Percentiles rank a stretch among this genome's conserved stretches.
These are phyloP conservation scores for Podosphaera leucotricha DNA, from an alignment of 2,329 filamentous ascomycete genomes.

Conservation along the genomic window DNA sequence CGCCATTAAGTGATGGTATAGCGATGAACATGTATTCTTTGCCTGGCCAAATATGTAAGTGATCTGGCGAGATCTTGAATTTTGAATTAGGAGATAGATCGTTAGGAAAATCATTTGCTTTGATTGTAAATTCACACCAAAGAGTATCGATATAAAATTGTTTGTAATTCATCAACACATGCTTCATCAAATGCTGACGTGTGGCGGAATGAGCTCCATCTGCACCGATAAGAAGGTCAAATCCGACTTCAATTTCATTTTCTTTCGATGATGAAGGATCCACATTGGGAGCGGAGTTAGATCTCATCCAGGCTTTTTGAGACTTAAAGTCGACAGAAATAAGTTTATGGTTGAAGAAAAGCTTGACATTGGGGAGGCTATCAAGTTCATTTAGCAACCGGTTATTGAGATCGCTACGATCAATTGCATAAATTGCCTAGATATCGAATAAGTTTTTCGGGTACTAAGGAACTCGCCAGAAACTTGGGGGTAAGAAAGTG, in stretches of 20 bases:
- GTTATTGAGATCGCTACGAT: slow-evolving; percentile 64
- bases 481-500: neutral
- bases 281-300: slow-evolving; percentile 12
- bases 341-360: slow-evolving; percentile 86
- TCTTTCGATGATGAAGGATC: slow-evolving; percentile 8
- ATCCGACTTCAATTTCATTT: slow-evolving; percentile 56
- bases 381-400: slow-evolving; percentile 65
- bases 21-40: slow-evolving; percentile 96
- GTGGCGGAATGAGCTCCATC: slow-evolving; percentile 88
- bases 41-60: slow-evolving; percentile 93
- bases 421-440: slow-evolving; percentile 64
- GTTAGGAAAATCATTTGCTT: slow-evolving; percentile 20
- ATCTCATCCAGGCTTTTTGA: slow-evolving; percentile 73
- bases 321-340: slow-evolving; percentile 65
- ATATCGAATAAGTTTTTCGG: neutral
- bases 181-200: slow-evolving; percentile 92
- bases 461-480: neutral
- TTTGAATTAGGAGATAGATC: slow-evolving; percentile 17
- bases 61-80: slow-evolving; percentile 72
- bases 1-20: slow-evolving; percentile 54
- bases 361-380: slow-evolving; percentile 62
- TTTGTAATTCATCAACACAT: slow-evolving; percentile 64
- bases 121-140: slow-evolving; percentile 89
- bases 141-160: slow-evolving; percentile 91
- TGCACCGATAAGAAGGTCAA: slow-evolving; percentile 82